phyloP scores from a whole-genome alignment of 2,329 filamentous ascomycete species.

The Penicillium frequentans region DNA sequence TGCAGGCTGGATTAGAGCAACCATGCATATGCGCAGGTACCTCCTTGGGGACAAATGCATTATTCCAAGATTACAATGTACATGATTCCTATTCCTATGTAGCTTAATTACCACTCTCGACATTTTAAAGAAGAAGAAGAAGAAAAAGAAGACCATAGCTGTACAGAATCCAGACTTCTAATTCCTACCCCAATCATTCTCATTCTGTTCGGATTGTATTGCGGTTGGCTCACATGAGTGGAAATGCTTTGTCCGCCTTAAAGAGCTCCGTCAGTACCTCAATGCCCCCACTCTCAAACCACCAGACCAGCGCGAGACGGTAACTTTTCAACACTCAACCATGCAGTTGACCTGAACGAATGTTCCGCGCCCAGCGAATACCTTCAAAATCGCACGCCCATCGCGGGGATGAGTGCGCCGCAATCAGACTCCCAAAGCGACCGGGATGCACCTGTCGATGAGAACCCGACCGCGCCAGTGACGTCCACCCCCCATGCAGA shows the following conservation, averaged over 20 bases:
- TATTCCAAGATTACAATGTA: too few species aligned
- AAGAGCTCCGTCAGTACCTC: background rate
- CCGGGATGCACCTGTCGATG: slow-evolving; percentile 10
- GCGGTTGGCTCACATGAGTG: background rate
- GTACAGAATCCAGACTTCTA: background rate
- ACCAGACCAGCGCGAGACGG: background rate
- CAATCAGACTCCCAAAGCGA: slow-evolving; percentile 13
- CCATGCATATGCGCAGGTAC: too few species aligned
- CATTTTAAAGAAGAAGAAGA: too few species aligned
- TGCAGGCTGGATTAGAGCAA: too few species aligned
- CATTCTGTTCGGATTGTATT: background rate
- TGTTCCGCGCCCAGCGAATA: slow-evolving; percentile 19
- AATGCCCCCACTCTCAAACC: background rate
- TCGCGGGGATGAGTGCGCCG: slow-evolving; percentile 22
- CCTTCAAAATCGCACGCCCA: slow-evolving; percentile 23
- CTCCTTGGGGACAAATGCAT: too few species aligned
- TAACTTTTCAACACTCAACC: background rate
- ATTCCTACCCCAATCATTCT: background rate
- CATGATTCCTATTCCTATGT: too few species aligned
- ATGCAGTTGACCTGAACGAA: slow-evolving; percentile 13
- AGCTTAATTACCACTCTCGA: too few species aligned
- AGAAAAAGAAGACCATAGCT: too few species aligned
- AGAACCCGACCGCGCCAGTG: slow-evolving; percentile 7
- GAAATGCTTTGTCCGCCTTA: background rate
- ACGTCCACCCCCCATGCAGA: slow-evolving; percentile 15